Percentiles rank a stretch among this genome's conserved stretches.
Conservation (phyloP, 768 basidiomycete species). For the Hemileccinum impolitum region DNA sequence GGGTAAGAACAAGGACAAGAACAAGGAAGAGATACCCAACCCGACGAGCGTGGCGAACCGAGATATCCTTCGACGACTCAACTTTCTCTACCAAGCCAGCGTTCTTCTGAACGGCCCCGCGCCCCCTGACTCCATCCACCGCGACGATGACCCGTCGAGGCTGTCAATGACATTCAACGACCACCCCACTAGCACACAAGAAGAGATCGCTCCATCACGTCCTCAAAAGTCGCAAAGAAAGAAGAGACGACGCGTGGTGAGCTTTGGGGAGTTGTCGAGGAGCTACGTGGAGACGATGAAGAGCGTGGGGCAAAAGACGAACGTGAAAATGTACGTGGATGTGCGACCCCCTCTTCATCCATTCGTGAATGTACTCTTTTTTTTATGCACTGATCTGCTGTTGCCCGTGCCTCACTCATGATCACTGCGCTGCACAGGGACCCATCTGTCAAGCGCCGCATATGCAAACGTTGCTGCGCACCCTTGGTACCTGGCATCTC, state of each 20-base stretch:
- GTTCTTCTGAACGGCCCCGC: constrained; percentile 50
- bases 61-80: constrained; percentile 79
- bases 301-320: constrained; percentile 69
- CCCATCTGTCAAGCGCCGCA: constrained; percentile 74
- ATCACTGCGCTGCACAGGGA: constrained; percentile 47
- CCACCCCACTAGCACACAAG: background rate
- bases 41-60: constrained; percentile 58
- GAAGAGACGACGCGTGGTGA: constrained; percentile 30
- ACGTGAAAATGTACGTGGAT: constrained; percentile 75
- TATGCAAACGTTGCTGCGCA: constrained; percentile 67
- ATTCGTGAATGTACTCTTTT: too few relatives aligned
- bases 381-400: too few relatives aligned
- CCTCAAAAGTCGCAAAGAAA: constrained; percentile 13
- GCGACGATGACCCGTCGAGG: background rate
- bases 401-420: too few relatives aligned
- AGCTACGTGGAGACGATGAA: constrained; percentile 66
- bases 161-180: background rate
- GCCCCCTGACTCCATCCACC: constrained; percentile 1
- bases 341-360: background rate
- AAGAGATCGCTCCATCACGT: background rate
- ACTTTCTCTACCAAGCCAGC: constrained; percentile 83
- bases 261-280: constrained; percentile 54
- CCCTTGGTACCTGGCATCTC: constrained; percentile 69
- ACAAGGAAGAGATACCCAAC: constrained; percentile 55
- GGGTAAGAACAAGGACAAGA: constrained; percentile 63